Evolutionary conservation across 345 rosid genomes (phyloP), one percentile per base, ranked within the genome.

Genomic region (Aegle marmelos): DNA sequence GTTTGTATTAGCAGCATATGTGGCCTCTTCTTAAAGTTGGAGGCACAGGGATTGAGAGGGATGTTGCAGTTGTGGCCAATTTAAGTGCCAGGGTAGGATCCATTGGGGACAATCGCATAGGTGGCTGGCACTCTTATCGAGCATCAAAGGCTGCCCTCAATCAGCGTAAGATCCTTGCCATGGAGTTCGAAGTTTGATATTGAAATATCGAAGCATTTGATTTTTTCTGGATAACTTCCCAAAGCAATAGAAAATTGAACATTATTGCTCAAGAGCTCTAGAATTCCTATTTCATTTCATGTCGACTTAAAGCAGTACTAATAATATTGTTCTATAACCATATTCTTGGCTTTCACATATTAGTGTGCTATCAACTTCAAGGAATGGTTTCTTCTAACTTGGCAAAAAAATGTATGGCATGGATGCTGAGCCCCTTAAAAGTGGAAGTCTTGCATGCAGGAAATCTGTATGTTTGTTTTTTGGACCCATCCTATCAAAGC

Each of bases 41-140:
- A 76, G 94, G 93, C 54, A 80, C 17, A 65, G 93, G 92, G 68
- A 90, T 91, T 7, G 85, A 87, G 34, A 88, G 91, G 82, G 93
- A 89, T 78, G 90, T 89, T 65, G 93, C 99, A 39, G 96, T 93
- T 78, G 90, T 93, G 41, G 99, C 97, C 78, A 95, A 88, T 85
- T 50, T 95, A 82, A 93, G 99, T 83, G 97, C 99, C 9, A 85
- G 98, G 68, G 97, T 93, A 31, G 93, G 98, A 56, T 93, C 98
- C 19, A 91, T 92, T 22, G 94, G 96, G 25, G 98, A 95, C 82
- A 95, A 92, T 80, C 82, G 67, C 74, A 88, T 93, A 60, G 98
- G 98, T 59, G 99, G 97, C 58, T 92, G 99, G 98, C 96, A 93
- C 75, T 88, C 96, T 17, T 95, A 95, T 85, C 90, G 97, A 67